A percentile compares a stretch with the other conserved stretches of the same genome.
Conservation (phyloP, 176 grass and related monocot species). For the Aegilops tauschii region DNA sequence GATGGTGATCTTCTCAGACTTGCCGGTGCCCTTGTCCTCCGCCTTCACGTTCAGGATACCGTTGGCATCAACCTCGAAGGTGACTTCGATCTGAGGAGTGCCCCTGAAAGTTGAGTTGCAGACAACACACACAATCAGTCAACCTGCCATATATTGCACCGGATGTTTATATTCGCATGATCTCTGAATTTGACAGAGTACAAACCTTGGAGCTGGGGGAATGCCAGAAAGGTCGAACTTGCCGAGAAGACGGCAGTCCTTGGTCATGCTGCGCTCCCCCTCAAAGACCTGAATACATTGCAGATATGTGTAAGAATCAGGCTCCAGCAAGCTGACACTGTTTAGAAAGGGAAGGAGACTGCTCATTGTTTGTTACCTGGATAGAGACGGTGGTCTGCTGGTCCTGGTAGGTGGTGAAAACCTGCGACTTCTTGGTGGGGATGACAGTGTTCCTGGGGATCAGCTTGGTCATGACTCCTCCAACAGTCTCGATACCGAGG, state of each 20-base stretch:
- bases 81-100: constrained; percentile 62
- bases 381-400: constrained; percentile 72
- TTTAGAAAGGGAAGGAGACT: neutral
- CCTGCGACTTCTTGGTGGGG: constrained; percentile 70
- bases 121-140: neutral
- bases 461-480: constrained; percentile 73
- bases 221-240: constrained; percentile 64
- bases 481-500: constrained; percentile 60
- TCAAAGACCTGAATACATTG: constrained; percentile 45
- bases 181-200: neutral
- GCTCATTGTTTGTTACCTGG: constrained; percentile 40
- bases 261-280: constrained; percentile 78
- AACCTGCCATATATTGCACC: too few relatives aligned
- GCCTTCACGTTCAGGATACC: constrained; percentile 78
- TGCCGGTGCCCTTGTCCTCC: constrained; percentile 57
- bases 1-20: constrained; percentile 77
- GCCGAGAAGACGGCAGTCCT: constrained; percentile 76
- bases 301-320: neutral
- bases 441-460: constrained; percentile 75
- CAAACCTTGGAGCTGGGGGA: constrained; percentile 52
- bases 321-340: neutral
- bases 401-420: constrained; percentile 76
- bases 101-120: constrained; percentile 37
- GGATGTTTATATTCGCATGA: neutral
- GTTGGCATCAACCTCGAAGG: constrained; percentile 69